Percentiles rank a stretch among this genome's conserved stretches.
These are phyloP conservation scores for Acarospora socialis DNA, from an alignment of 2,329 filamentous ascomycete genomes.

Conservation along the genomic window DNA sequence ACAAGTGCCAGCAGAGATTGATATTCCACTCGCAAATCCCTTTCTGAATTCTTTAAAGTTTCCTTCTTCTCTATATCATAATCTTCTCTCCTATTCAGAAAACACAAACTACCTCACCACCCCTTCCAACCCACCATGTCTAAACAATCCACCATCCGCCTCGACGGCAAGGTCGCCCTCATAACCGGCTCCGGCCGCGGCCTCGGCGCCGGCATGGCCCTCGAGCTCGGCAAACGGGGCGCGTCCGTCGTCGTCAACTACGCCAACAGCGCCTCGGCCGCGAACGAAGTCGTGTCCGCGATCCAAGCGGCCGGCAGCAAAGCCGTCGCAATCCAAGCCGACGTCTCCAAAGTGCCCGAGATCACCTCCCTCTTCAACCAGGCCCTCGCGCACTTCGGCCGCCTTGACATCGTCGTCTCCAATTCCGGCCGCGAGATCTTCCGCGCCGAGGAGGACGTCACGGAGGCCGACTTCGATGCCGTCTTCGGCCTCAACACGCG, in stretches of 20 bases:
- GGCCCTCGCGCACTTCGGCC: slow-evolving; percentile 48
- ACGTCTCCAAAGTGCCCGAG: slow-evolving; percentile 50
- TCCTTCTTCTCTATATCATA: no score
- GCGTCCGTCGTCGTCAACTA: slow-evolving; percentile 29
- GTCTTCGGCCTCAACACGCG: slow-evolving; percentile 49
- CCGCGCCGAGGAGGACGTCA: no score
- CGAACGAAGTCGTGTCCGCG: slow-evolving; percentile 49
- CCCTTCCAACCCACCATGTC: no score
- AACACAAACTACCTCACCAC: no score
- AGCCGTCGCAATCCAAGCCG: slow-evolving; percentile 51
- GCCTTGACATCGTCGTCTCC: slow-evolving; percentile 55
- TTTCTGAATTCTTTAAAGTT: no score
- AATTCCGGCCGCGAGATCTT: slow-evolving; percentile 42
- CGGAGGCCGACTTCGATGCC: slow-evolving; percentile 41
- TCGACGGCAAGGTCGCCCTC: slow-evolving; percentile 24
- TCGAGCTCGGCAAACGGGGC: slow-evolving; percentile 27
- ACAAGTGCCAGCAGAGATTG: no score
- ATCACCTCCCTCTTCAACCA: slow-evolving; percentile 50
- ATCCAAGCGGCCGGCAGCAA: slow-evolving; percentile 52
- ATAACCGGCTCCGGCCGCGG: slow-evolving; percentile 26
- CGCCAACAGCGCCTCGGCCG: slow-evolving; percentile 47
- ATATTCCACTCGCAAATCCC: no score
- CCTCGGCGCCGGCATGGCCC: slow-evolving; percentile 28
- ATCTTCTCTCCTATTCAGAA: no score
- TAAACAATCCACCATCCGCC: no score